These are phyloP conservation scores for Helotiales sp. DNA, from an alignment of 2,329 filamentous ascomycete genomes.

Conservation along the genomic window DNA sequence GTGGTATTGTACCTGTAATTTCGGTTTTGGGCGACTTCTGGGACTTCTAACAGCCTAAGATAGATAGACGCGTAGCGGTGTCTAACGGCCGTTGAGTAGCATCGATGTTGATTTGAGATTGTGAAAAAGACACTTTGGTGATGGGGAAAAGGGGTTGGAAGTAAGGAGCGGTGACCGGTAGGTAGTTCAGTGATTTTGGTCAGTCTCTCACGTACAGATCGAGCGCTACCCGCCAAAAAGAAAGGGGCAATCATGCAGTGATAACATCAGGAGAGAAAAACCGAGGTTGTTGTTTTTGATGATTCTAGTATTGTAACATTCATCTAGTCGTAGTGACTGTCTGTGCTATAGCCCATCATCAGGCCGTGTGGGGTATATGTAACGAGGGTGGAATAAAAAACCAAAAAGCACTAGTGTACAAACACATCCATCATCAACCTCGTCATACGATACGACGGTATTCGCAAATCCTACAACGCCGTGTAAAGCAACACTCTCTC, in stretches of 20 bases:
- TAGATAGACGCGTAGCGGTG: not conserved
- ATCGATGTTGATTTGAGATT: too few relatives aligned
- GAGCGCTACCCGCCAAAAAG: not conserved
- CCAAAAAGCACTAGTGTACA: not conserved
- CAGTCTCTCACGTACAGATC: not conserved
- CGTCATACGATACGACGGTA: not conserved
- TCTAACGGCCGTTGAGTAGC: not conserved
- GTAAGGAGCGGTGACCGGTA: not conserved
- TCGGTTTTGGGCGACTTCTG: not conserved
- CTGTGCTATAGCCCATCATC: not conserved
- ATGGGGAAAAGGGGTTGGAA: not conserved
- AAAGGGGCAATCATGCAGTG: not conserved
- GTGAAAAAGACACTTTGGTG: not conserved
- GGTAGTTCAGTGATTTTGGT: not conserved
- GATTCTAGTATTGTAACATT: constrained; percentile 12
- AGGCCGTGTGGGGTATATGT: constrained; percentile 17
- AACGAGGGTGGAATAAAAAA: constrained; percentile 21
- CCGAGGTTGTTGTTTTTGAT: not conserved
- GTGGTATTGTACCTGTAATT: constrained; percentile 4
- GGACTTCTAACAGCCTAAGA: not conserved
- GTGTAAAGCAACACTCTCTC: constrained; percentile 6
- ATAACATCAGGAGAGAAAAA: not conserved
- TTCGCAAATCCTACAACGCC: constrained; percentile 22
- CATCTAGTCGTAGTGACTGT: constrained; percentile 15
- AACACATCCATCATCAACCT: constrained; percentile 1